Percentiles rank a stretch among this genome's conserved stretches.
These are phyloP conservation scores for Alternaria sp. DNA, from an alignment of 2,329 filamentous ascomycete species.

Conservation along the genomic window DNA sequence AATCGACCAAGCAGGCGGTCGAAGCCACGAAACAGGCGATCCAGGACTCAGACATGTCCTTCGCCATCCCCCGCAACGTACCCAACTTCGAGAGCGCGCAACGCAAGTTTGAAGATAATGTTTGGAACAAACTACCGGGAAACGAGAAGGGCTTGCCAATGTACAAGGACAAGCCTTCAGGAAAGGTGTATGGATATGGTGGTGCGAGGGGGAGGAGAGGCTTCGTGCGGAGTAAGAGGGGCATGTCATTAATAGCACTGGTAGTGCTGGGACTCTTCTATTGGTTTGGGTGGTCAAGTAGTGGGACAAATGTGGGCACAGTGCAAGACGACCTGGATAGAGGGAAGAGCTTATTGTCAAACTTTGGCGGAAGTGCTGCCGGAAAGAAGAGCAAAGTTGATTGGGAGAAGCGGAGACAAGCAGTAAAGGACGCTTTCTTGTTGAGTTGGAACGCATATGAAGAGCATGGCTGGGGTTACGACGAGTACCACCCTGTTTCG, in stretches of 20 bases:
- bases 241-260: constrained; percentile 62
- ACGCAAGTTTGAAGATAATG: constrained; percentile 53
- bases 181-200: constrained; percentile 68
- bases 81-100: constrained; percentile 55
- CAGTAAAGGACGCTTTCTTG: constrained; percentile 87
- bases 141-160: constrained; percentile 75
- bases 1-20: constrained; percentile 45
- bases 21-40: constrained; percentile 44
- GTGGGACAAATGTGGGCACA: constrained; percentile 45
- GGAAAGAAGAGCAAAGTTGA: constrained; percentile 60
- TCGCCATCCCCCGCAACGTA: constrained; percentile 54
- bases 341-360: constrained; percentile 42
- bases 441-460: constrained; percentile 94
- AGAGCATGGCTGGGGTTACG: constrained; percentile 90
- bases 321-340: constrained; percentile 38
- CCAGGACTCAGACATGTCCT: constrained; percentile 54
- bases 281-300: constrained; percentile 66
- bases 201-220: constrained; percentile 65
- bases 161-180: constrained; percentile 95
- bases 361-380: constrained; percentile 43
- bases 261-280: constrained; percentile 70
- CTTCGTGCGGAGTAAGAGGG: constrained; percentile 66
- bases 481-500: constrained; percentile 85
- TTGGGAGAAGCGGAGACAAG: constrained; percentile 80
- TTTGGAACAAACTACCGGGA: constrained; percentile 65